Conservation (phyloP, 2,329 filamentous ascomycete species). For the Calonectria hongkongensis region DNA sequence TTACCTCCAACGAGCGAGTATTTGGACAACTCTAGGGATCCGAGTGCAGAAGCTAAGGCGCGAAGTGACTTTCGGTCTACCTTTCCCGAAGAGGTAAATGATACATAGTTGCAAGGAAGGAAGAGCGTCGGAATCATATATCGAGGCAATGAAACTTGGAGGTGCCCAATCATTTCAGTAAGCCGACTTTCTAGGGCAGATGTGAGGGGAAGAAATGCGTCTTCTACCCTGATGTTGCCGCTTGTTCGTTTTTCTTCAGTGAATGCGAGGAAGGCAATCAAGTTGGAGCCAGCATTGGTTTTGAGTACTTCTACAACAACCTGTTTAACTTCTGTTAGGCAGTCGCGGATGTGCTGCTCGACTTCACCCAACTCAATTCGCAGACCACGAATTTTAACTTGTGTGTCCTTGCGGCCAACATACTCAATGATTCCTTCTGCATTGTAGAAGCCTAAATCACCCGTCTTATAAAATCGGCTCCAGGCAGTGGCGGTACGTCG, state of each 20-base stretch:
- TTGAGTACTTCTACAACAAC: constrained; percentile 17
- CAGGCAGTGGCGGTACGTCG: constrained; percentile 41
- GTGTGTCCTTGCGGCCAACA: constrained; percentile 71
- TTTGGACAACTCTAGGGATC: constrained; percentile 37
- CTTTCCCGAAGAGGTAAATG: constrained; percentile 13
- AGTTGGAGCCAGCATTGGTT: neutral
- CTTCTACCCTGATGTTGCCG: neutral
- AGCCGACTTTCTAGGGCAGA: neutral
- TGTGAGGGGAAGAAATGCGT: neutral
- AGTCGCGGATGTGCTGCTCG: constrained; percentile 29
- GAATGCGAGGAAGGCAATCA: constrained; percentile 10
- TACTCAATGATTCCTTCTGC: constrained; percentile 61
- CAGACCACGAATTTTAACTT: constrained; percentile 75
- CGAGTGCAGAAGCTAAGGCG: constrained; percentile 27
- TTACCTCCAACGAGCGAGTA: constrained; percentile 25
- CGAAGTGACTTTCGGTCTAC: constrained; percentile 18
- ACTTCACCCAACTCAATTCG: constrained; percentile 65
- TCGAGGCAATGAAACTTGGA: constrained; percentile 3
- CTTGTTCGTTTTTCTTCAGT: neutral
- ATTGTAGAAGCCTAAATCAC: constrained; percentile 53
- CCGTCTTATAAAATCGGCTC: constrained; percentile 48
- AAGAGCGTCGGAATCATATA: constrained; percentile 23
- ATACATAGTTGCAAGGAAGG: neutral
- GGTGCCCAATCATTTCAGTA: constrained; percentile 7
- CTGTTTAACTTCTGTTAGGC: neutral